A percentile compares a stretch with the other conserved stretches of the same genome.
phyloP scores from a whole-genome alignment of 1,284 basidiomycete species.

The Apiotrichum gamsii region DNA sequence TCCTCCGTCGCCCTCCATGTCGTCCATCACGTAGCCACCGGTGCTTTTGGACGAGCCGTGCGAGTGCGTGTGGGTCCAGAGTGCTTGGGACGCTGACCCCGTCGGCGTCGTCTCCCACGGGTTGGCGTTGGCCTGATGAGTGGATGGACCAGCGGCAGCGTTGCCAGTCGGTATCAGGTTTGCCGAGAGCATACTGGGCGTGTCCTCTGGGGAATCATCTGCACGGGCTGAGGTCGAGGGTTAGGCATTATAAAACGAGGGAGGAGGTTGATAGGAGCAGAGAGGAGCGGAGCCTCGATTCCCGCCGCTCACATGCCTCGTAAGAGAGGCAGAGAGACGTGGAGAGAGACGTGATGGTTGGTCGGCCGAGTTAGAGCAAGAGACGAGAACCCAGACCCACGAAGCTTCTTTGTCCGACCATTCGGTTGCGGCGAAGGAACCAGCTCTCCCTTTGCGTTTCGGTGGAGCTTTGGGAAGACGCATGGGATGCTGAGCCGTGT shows the following conservation, averaged over 20 bases:
- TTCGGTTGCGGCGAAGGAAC: constrained; percentile 24
- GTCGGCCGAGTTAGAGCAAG: too few relatives aligned
- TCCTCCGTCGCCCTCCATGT: constrained; percentile 2
- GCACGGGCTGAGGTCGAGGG: constrained; percentile 5
- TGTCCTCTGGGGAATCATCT: constrained; percentile 5
- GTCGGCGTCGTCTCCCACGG: constrained; percentile 8
- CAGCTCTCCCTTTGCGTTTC: constrained; percentile 20
- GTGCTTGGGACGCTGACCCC: too few relatives aligned
- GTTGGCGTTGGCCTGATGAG: background rate
- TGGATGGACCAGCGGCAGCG: too few relatives aligned
- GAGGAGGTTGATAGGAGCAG: too few relatives aligned
- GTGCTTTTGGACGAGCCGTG: background rate
- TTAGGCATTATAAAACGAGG: too few relatives aligned
- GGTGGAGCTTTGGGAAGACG: constrained; percentile 23
- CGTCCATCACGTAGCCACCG: constrained; percentile 4
- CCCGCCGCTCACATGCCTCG: too few relatives aligned
- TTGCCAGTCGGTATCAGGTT: too few relatives aligned
- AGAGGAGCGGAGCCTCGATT: too few relatives aligned
- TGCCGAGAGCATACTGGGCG: background rate
- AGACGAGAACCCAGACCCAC: constrained; percentile 13
- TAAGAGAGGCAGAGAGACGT: too few relatives aligned
- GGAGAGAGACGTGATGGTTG: too few relatives aligned
- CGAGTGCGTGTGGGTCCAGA: constrained; percentile 4
- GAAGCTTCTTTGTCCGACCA: constrained; percentile 18
- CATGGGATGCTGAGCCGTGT: constrained; percentile 19